Evolutionary conservation across 169 alveolate species (phyloP).

Genomic region (Theileria sp.): DNA sequence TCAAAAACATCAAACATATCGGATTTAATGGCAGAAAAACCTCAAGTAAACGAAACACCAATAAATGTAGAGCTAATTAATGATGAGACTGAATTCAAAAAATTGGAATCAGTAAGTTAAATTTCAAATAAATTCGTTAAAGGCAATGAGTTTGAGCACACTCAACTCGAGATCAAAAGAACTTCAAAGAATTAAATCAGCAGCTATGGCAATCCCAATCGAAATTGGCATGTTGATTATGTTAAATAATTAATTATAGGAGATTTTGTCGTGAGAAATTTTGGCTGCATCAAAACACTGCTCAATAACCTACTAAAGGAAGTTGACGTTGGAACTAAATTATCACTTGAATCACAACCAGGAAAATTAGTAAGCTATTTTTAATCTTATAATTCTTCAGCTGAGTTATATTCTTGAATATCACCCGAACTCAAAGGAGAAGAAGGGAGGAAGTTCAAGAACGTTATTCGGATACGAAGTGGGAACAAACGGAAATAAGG

Average conservation of each 20-base stretch:
- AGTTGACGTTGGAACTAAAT: slow-evolving; percentile 34
- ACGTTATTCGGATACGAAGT: slow-evolving; percentile 46
- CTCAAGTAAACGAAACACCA: slow-evolving; percentile 13
- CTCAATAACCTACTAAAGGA: slow-evolving; percentile 42
- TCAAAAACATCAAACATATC: slow-evolving; percentile 35
- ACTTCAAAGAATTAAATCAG: slow-evolving; percentile 54
- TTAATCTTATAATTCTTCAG: neutral
- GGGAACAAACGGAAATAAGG: slow-evolving; percentile 49
- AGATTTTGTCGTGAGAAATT: slow-evolving; percentile 43
- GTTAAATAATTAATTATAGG: neutral
- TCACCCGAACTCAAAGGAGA: slow-evolving; percentile 54
- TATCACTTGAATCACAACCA: slow-evolving; percentile 53
- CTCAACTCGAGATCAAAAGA: slow-evolving; percentile 57
- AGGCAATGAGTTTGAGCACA: slow-evolving; percentile 50
- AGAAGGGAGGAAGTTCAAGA: slow-evolving; percentile 49
- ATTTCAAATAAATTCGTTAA: neutral
- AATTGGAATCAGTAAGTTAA: slow-evolving; percentile 24
- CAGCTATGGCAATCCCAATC: slow-evolving; percentile 52
- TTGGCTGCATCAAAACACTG: slow-evolving; percentile 44
- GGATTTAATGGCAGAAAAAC: slow-evolving; percentile 31
- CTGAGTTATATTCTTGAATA: slow-evolving; percentile 38
- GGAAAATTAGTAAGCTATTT: slow-evolving; percentile 43
- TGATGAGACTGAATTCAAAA: slow-evolving; percentile 40
- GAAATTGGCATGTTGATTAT: slow-evolving; percentile 25
- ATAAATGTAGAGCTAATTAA: slow-evolving; percentile 35